Conservation (phyloP, 2,329 filamentous ascomycete genomes). For the Pyricularia pennisetigena region DNA sequence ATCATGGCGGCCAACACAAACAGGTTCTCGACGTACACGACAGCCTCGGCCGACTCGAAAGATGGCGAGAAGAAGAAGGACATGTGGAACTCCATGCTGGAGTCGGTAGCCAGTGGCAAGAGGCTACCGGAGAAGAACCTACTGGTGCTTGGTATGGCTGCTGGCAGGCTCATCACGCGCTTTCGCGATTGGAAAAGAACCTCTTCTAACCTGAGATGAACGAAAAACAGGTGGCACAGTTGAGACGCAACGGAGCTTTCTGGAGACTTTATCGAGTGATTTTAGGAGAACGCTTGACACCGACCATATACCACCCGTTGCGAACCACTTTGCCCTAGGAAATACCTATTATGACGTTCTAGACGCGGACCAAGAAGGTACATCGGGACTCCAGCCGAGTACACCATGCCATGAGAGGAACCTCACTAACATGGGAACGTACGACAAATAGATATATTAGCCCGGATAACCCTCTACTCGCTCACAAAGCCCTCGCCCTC, state of each 20-base stretch:
- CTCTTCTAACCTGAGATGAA: background rate
- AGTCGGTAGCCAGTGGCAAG: constrained; percentile 82
- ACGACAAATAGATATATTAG: constrained; percentile 62
- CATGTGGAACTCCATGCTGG: constrained; percentile 90
- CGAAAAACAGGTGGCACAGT: constrained; percentile 58
- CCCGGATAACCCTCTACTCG: constrained; percentile 80
- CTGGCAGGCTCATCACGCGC: background rate
- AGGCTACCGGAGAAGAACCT: constrained; percentile 86
- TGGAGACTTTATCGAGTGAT: constrained; percentile 54
- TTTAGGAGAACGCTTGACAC: constrained; percentile 40
- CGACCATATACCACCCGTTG: constrained; percentile 60
- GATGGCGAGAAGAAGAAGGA: constrained; percentile 72
- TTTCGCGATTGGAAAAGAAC: constrained; percentile 15
- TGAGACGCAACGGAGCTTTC: constrained; percentile 75
- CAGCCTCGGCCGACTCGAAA: constrained; percentile 41
- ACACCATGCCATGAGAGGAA: background rate
- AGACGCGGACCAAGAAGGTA: constrained; percentile 90
- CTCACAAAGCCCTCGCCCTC: constrained; percentile 76
- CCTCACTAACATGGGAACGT: background rate
- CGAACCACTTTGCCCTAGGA: constrained; percentile 84
- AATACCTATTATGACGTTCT: constrained; percentile 95
- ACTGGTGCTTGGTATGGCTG: constrained; percentile 62
- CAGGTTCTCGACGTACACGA: constrained; percentile 49
- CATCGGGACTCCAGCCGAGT: constrained; percentile 22
- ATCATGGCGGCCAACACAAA: constrained; percentile 29